A percentile compares a stretch with the other conserved stretches of the same genome.
Evolutionary conservation across 257 asterid genomes (phyloP).

Genomic region (Orobanche coerulescens): DNA sequence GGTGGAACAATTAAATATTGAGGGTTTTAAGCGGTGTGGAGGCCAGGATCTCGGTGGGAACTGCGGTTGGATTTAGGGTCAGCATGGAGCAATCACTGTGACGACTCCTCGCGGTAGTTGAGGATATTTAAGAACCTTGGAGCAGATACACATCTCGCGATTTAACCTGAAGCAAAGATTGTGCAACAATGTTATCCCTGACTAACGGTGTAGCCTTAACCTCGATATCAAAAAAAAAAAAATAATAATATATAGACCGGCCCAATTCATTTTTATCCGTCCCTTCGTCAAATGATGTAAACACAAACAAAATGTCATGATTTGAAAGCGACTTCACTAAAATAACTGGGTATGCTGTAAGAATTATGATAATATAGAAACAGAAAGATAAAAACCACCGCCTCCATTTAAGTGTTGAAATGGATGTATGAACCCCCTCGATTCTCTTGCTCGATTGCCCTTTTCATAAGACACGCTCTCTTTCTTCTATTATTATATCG

Average conservation of each 20-base stretch:
- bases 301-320: neutral
- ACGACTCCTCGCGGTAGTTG: too few relatives aligned
- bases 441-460: constrained; percentile 35
- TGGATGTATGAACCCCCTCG: constrained; percentile 38
- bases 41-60: too few relatives aligned
- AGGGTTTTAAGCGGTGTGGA: too few relatives aligned
- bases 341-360: neutral
- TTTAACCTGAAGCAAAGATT: too few relatives aligned
- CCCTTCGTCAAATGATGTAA: neutral
- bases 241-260: neutral
- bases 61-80: too few relatives aligned
- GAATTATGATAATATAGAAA: neutral
- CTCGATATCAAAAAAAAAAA: too few relatives aligned
- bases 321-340: neutral
- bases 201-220: too few relatives aligned
- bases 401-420: constrained; percentile 24
- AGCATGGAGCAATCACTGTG: too few relatives aligned
- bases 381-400: neutral
- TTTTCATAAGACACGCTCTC: constrained; percentile 29
- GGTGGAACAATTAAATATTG: too few relatives aligned
- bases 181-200: too few relatives aligned
- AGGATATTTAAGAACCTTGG: too few relatives aligned
- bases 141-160: too few relatives aligned
- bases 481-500: constrained; percentile 30
- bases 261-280: neutral